Evolutionary conservation across 2,329 filamentous ascomycete species (phyloP).

Genomic region (Juglanconis juglandina): DNA sequence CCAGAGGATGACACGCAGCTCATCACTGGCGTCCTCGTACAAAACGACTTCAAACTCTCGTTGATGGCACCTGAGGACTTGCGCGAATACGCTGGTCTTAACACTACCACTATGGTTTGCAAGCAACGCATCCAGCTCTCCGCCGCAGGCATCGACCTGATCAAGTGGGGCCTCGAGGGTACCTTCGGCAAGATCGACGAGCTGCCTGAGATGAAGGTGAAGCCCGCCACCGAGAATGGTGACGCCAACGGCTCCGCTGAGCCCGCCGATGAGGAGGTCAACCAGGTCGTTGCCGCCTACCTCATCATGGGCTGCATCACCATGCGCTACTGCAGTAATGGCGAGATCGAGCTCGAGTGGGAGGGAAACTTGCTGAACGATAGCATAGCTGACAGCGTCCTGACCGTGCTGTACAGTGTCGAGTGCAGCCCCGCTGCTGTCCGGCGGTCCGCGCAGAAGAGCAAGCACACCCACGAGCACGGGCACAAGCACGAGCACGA

Average conservation of each 20-base stretch:
- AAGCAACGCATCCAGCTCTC: conserved; percentile 85
- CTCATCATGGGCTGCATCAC: conserved; percentile 87
- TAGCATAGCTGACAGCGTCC: conserved; percentile 93
- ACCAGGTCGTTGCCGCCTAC: conserved; percentile 53
- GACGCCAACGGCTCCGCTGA: conserved; percentile 31
- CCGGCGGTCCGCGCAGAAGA: conserved; percentile 60
- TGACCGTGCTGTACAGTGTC: conserved; percentile 86
- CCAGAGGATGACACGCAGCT: conserved; percentile 44
- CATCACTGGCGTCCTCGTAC: conserved; percentile 86
- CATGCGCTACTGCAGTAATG: conserved; percentile 71
- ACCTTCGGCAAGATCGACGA: conserved; percentile 86
- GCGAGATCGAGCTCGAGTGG: conserved; percentile 90
- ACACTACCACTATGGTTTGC: conserved; percentile 90
- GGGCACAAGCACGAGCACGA: conserved; percentile 23
- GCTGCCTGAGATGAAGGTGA: conserved; percentile 52
- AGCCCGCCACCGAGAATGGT: conserved; percentile 23
- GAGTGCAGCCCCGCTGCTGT: conserved; percentile 94
- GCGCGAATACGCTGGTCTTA: conserved; percentile 93
- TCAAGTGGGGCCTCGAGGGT: conserved; percentile 89
- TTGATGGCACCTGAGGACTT: conserved; percentile 96
- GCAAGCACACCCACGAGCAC: conserved; percentile 46
- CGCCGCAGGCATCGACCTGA: conserved; percentile 84
- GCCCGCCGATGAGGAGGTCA: conserved; percentile 60
- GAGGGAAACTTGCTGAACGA: conserved; percentile 98
- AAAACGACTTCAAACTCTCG: conserved; percentile 96